phyloP scores from a whole-genome alignment of 2,329 filamentous ascomycete genomes.

The Aspergillus floridensis region DNA sequence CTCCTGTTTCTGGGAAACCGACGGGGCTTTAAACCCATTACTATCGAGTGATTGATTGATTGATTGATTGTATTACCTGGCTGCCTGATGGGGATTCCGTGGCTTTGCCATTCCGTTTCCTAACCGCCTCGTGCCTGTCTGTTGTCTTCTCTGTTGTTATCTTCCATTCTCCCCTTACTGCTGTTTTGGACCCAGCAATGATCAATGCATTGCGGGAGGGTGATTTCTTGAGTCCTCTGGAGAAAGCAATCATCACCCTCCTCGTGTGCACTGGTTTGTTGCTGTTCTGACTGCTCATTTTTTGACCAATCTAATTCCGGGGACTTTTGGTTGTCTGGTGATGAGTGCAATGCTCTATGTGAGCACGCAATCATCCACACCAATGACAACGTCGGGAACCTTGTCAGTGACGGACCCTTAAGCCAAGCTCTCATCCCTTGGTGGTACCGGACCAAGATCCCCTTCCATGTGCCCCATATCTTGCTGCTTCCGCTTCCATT shows the following conservation, averaged over 20 bases:
- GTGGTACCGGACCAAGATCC: conserved; percentile 8
- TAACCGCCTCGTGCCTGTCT: conserved; percentile 7
- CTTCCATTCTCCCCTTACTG: not conserved
- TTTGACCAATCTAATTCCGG: not conserved
- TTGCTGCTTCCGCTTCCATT: conserved; percentile 10
- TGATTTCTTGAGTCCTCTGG: not conserved
- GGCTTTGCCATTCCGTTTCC: conserved; percentile 4
- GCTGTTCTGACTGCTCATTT: conserved; percentile 1
- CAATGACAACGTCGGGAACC: conserved; percentile 31
- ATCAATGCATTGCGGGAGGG: not conserved
- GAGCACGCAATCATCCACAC: conserved; percentile 39
- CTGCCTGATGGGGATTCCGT: conserved; percentile 1
- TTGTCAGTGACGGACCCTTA: conserved; percentile 24
- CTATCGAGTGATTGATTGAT: not conserved
- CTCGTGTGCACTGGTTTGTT: not conserved
- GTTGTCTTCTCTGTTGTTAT: conserved; percentile 1
- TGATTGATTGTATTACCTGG: conserved; percentile 5
- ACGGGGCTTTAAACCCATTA: not conserved
- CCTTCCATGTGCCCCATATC: conserved; percentile 9
- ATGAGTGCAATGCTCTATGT: conserved; percentile 17
- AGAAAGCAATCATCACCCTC: not conserved
- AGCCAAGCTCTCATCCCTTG: conserved; percentile 16
- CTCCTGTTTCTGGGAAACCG: not conserved
- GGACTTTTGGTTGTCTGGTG: conserved; percentile 10
- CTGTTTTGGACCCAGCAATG: not conserved